phyloP scores from a whole-genome alignment of 768 basidiomycete genomes.

The Dendrothele bispora region DNA sequence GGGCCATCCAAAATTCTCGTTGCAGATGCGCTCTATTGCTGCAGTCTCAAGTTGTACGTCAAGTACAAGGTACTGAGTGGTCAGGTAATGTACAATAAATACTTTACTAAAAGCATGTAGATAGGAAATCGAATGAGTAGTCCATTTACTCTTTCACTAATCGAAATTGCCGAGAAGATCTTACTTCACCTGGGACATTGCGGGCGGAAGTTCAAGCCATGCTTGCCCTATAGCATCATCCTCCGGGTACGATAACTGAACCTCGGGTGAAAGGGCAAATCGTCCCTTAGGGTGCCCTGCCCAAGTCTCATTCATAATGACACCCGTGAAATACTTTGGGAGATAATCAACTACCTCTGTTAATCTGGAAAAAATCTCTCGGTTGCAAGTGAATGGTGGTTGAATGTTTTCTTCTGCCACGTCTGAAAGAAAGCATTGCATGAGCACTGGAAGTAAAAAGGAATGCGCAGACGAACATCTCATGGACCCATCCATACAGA shows the following conservation, averaged over 20 bases:
- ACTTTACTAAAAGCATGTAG: too few relatives aligned
- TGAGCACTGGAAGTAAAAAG: neutral
- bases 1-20: too few relatives aligned
- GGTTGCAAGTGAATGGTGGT: slow-evolving; percentile 5
- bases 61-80: too few relatives aligned
- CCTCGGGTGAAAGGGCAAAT: slow-evolving; percentile 42
- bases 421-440: slow-evolving; percentile 17
- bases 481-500: slow-evolving; percentile 32
- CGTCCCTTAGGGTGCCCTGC: slow-evolving; percentile 29
- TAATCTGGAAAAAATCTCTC: slow-evolving; percentile 20
- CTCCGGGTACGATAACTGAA: slow-evolving; percentile 43
- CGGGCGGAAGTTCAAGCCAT: too few relatives aligned
- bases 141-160: too few relatives aligned
- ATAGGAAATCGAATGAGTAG: too few relatives aligned
- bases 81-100: too few relatives aligned
- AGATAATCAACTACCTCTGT: slow-evolving; percentile 4
- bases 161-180: too few relatives aligned
- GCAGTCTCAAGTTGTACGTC: too few relatives aligned
- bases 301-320: slow-evolving; percentile 6
- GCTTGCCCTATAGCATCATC: slow-evolving; percentile 37
- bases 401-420: slow-evolving; percentile 36
- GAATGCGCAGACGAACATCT: slow-evolving; percentile 32
- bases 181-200: too few relatives aligned
- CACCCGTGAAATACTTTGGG: slow-evolving; percentile 14
- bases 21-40: too few relatives aligned